Evolutionary conservation across 1,284 basidiomycete species (phyloP).

Genomic region (Cryptococcus maquisensis): DNA sequence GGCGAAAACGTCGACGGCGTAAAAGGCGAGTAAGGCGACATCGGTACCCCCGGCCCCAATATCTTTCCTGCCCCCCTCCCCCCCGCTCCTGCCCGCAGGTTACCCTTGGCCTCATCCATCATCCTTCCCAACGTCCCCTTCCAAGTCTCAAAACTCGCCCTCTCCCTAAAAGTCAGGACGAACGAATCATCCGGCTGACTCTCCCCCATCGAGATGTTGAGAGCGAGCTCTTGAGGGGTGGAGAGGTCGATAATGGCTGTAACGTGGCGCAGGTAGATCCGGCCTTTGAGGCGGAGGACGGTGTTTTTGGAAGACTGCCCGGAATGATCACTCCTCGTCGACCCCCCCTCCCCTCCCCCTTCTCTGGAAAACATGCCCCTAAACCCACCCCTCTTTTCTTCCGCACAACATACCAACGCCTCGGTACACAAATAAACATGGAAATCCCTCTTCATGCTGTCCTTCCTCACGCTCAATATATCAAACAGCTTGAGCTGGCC

Average conservation of each 20-base stretch:
- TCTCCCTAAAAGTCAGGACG: constrained; percentile 87
- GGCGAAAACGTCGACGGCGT: neutral
- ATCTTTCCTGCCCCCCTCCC: constrained; percentile 13
- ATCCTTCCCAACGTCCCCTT: constrained; percentile 69
- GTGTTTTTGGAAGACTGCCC: constrained; percentile 54
- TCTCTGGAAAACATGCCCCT: constrained; percentile 41
- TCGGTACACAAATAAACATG: constrained; percentile 94
- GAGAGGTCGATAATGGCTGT: constrained; percentile 75
- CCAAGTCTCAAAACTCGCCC: constrained; percentile 85
- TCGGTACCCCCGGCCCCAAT: neutral
- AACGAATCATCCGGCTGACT: constrained; percentile 88
- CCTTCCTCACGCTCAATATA: constrained; percentile 78
- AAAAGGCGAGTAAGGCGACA: too few relatives aligned
- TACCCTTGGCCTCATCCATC: constrained; percentile 48
- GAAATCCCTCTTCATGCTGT: constrained; percentile 80
- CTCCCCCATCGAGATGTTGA: constrained; percentile 78
- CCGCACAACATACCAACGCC: constrained; percentile 91
- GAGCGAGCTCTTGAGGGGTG: constrained; percentile 70
- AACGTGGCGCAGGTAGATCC: constrained; percentile 92
- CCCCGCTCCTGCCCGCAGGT: constrained; percentile 21
- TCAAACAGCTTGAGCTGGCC: constrained; percentile 89
- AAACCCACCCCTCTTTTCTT: constrained; percentile 72
- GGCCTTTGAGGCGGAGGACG: constrained; percentile 82
- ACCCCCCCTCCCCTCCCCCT: constrained; percentile 12
- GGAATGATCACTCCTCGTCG: constrained; percentile 16